Evolutionary conservation across 2,329 filamentous ascomycete genomes (phyloP).

Genomic region (Xylaria sp.): DNA sequence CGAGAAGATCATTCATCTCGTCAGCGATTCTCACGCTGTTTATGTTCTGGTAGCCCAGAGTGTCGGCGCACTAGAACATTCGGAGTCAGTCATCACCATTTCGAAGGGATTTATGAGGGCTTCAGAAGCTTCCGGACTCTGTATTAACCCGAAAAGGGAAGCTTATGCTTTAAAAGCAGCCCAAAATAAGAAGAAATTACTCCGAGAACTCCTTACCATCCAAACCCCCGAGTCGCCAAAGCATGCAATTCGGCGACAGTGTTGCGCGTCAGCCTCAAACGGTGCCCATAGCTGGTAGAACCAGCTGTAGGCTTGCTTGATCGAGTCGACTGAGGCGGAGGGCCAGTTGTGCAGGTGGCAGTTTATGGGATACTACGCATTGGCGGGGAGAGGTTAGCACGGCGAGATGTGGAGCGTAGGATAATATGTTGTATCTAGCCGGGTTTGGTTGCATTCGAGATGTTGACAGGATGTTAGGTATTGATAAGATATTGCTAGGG

Average conservation of each 20-base stretch:
- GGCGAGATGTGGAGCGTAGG: too few relatives aligned
- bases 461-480: too few relatives aligned
- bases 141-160: too few relatives aligned
- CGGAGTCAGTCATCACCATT: too few relatives aligned
- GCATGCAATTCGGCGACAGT: slow-evolving; percentile 30
- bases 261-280: slow-evolving; percentile 33
- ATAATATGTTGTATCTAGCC: neutral
- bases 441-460: too few relatives aligned
- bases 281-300: slow-evolving; percentile 34
- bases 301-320: slow-evolving; percentile 36
- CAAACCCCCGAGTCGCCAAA: slow-evolving; percentile 31
- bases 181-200: too few relatives aligned
- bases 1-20: slow-evolving; percentile 35
- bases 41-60: slow-evolving; percentile 15
- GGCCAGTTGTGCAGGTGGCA: slow-evolving; percentile 36
- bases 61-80: slow-evolving; percentile 25
- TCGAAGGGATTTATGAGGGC: too few relatives aligned
- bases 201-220: neutral
- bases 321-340: slow-evolving; percentile 32
- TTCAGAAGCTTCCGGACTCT: too few relatives aligned
- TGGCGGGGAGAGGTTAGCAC: slow-evolving; percentile 3
- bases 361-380: slow-evolving; percentile 33
- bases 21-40: slow-evolving; percentile 36
- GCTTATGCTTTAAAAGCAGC: too few relatives aligned
- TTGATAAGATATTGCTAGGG: neutral